Conservation (phyloP, 805 yeast genomes). For the Saccharomyces mikatae region DNA sequence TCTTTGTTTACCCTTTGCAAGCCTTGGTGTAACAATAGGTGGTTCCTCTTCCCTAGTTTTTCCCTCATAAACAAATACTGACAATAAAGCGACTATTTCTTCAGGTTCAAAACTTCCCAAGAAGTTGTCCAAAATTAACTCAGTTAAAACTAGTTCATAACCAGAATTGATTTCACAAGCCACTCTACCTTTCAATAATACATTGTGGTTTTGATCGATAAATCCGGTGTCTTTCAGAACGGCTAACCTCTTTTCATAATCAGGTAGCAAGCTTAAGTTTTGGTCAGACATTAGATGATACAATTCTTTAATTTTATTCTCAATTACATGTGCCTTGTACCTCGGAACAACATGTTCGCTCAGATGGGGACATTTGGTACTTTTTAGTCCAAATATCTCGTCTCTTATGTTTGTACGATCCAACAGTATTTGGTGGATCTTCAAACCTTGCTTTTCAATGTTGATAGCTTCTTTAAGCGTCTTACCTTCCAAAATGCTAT, state of each 20-base stretch:
- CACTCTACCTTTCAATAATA: constrained; percentile 75
- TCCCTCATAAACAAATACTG: constrained; percentile 92
- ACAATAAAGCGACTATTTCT: constrained; percentile 89
- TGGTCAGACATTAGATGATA: constrained; percentile 71
- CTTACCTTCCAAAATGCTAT: constrained; percentile 14
- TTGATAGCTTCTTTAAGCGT: constrained; percentile 20
- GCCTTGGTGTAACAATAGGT: constrained; percentile 59
- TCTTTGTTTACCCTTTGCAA: constrained; percentile 60
- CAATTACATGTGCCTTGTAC: constrained; percentile 39
- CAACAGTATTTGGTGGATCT: constrained; percentile 24
- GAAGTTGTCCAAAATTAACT: constrained; percentile 82
- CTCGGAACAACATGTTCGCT: constrained; percentile 38
- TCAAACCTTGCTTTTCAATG: constrained; percentile 24
- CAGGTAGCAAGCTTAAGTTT: constrained; percentile 83
- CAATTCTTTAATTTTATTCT: constrained; percentile 45
- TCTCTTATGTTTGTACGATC: constrained; percentile 23
- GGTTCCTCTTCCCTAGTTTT: constrained; percentile 52
- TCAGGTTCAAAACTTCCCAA: constrained; percentile 89
- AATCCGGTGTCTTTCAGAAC: constrained; percentile 75
- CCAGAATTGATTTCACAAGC: constrained; percentile 91
- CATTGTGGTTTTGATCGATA: constrained; percentile 66
- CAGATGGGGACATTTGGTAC: constrained; percentile 37
- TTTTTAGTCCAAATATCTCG: constrained; percentile 13
- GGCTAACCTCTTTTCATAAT: constrained; percentile 79
- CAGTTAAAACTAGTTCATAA: constrained; percentile 84